Evolutionary conservation across 371 early-diverging fungal species (phyloP).

Genomic region (Mucor lusitanicus): DNA sequence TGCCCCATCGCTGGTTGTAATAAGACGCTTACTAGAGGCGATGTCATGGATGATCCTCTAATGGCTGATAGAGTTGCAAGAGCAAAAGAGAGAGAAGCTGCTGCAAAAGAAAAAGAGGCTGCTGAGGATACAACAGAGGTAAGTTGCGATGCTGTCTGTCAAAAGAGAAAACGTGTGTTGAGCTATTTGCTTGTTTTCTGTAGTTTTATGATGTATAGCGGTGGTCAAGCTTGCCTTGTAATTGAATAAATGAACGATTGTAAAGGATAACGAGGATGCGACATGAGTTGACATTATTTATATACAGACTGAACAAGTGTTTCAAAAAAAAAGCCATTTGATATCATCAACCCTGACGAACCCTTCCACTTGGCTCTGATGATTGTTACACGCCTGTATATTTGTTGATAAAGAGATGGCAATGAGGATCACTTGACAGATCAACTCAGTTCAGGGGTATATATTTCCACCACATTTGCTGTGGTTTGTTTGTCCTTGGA

Average conservation of each 20-base stretch:
- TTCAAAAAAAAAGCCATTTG: neutral
- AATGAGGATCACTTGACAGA: neutral
- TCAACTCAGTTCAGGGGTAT: neutral
- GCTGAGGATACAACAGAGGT: neutral
- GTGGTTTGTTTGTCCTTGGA: neutral
- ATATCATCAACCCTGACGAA: neutral
- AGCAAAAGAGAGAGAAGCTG: conserved; percentile 14
- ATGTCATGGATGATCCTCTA: conserved; percentile 12
- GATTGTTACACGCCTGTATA: neutral
- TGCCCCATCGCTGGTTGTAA: conserved; percentile 43
- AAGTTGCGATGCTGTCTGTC: neutral
- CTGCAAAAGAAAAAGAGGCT: conserved; percentile 8
- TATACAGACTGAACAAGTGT: neutral
- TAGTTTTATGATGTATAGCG: conserved; percentile 32
- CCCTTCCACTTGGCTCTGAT: neutral
- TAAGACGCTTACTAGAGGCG: neutral
- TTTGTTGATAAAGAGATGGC: neutral
- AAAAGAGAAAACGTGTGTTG: neutral
- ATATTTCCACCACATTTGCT: neutral
- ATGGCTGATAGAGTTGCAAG: conserved; percentile 32
- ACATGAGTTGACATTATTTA: neutral
- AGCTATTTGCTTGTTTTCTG: neutral
- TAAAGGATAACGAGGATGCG: too few relatives aligned
- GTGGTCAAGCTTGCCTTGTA: too few relatives aligned
- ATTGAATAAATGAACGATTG: neutral